Conservation (phyloP, 1,284 basidiomycete species). For the Cryptococcus neoformans region DNA sequence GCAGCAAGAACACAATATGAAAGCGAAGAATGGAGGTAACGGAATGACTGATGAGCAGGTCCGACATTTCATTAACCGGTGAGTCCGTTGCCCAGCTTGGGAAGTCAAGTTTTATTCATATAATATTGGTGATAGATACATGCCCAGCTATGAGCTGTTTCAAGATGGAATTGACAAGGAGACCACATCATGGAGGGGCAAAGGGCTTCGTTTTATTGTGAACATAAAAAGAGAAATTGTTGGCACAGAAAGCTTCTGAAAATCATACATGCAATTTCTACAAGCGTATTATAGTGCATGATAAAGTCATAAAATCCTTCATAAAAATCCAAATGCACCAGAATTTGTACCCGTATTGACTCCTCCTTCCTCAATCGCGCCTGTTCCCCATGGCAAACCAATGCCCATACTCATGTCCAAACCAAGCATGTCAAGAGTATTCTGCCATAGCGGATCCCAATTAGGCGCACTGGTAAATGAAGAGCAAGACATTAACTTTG, state of each 20-base stretch:
- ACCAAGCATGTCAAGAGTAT: conserved; percentile 4
- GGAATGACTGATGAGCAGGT: conserved; percentile 83
- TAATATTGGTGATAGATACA: conserved; percentile 1
- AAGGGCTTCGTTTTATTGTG: neutral
- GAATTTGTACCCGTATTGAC: neutral
- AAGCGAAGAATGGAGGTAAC: conserved; percentile 68
- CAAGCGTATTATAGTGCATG: neutral
- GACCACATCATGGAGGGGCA: neutral
- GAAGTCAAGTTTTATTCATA: neutral
- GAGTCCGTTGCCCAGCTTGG: neutral
- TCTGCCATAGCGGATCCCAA: conserved; percentile 3
- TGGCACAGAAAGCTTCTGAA: neutral
- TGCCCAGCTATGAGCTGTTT: neutral
- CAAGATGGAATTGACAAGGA: conserved; percentile 3
- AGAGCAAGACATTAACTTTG: neutral
- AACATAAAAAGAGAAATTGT: neutral
- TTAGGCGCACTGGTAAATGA: neutral
- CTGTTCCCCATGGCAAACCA: neutral
- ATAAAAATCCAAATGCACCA: neutral
- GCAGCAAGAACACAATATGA: conserved; percentile 85
- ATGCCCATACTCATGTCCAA: neutral
- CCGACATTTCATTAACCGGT: conserved; percentile 56
- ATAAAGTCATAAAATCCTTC: neutral
- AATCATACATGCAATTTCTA: neutral
- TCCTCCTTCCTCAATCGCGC: neutral